Evolutionary conservation across 2,329 filamentous ascomycete species (phyloP).

Genomic region (Penicillium sp.): DNA sequence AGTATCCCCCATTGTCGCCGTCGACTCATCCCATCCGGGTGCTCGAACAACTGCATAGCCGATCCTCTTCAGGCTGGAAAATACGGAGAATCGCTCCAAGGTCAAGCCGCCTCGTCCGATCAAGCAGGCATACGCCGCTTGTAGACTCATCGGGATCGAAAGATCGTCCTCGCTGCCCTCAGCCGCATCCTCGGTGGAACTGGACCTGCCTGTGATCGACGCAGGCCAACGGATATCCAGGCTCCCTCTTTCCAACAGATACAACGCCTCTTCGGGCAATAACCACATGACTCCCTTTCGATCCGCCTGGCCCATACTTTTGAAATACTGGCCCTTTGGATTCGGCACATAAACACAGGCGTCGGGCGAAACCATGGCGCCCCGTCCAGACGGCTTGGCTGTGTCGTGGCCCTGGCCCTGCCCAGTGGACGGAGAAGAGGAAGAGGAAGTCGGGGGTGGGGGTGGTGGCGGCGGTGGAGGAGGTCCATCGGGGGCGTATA

Average conservation of each 20-base stretch:
- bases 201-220: constrained; percentile 20
- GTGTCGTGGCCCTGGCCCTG: constrained; percentile 10
- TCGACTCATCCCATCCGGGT: constrained; percentile 45
- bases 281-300: constrained; percentile 68
- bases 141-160: constrained; percentile 79
- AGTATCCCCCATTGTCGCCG: constrained; percentile 17
- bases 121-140: constrained; percentile 82
- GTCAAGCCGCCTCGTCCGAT: constrained; percentile 61
- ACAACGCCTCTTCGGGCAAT: constrained; percentile 85
- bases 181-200: constrained; percentile 11
- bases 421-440: too few relatives aligned
- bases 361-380: constrained; percentile 22
- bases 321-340: constrained; percentile 65
- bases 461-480: constrained; percentile 14
- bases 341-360: constrained; percentile 61
- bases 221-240: constrained; percentile 81
- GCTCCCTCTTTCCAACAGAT: constrained; percentile 78
- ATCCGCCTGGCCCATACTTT: constrained; percentile 67
- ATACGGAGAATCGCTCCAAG: constrained; percentile 82
- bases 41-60: constrained; percentile 79
- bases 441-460: too few relatives aligned
- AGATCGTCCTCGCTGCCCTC: constrained; percentile 37
- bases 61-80: constrained; percentile 70
- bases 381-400: constrained; percentile 11
- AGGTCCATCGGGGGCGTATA: constrained; percentile 62